Conservation (phyloP, 371 early-diverging fungal genomes). For the Dichotomocladium elegans region DNA sequence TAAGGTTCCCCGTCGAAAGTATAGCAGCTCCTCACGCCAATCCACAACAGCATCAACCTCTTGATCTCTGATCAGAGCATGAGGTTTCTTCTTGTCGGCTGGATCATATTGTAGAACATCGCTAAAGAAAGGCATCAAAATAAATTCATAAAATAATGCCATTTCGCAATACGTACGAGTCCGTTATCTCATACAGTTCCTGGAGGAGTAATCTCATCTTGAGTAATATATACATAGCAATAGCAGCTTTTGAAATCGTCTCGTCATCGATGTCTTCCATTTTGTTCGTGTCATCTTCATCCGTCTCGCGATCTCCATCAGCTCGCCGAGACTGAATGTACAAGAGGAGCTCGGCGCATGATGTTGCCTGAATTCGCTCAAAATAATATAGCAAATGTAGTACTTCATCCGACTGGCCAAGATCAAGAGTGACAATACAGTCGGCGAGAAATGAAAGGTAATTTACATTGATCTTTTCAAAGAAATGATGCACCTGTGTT, state of each 20-base stretch:
- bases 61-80: not conserved
- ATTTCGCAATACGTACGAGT: conserved; percentile 44
- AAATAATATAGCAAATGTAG: conserved; percentile 65
- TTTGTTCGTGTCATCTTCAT: conserved; percentile 1
- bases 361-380: conserved; percentile 65
- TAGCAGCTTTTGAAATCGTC: conserved; percentile 28
- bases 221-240: conserved; percentile 56
- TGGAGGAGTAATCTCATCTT: conserved; percentile 57
- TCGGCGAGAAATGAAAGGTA: conserved; percentile 80
- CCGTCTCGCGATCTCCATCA: conserved; percentile 8
- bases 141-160: not conserved
- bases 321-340: conserved; percentile 31
- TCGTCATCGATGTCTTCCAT: conserved; percentile 11
- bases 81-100: conserved; percentile 6
- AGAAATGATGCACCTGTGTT: too few relatives aligned
- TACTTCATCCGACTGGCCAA: conserved; percentile 77
- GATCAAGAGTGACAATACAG: conserved; percentile 70
- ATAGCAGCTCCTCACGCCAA: conserved; percentile 18
- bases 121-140: not conserved
- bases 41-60: conserved; percentile 11
- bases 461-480: conserved; percentile 54
- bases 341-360: conserved; percentile 58
- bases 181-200: conserved; percentile 58
- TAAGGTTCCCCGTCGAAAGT: conserved; percentile 9
- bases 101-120: conserved; percentile 6